Evolutionary conservation across 352 stramenopile genomes (phyloP).

Genomic region (Lagenidium giganteum): DNA sequence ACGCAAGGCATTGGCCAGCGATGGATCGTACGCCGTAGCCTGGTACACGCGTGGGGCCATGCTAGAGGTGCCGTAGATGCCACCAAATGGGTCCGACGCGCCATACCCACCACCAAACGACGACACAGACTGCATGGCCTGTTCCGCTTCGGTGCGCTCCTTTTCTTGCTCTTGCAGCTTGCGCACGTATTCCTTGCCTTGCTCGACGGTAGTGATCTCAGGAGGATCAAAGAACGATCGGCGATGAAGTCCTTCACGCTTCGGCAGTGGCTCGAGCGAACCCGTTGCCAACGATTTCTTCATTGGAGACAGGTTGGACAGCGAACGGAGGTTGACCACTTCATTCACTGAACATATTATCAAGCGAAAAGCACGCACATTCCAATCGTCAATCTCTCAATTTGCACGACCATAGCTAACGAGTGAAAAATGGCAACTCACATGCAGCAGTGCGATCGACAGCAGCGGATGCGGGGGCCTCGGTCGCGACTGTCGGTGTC

Average conservation of each 20-base stretch:
- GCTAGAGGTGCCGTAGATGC: constrained; percentile 64
- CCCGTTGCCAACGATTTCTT: constrained; percentile 26
- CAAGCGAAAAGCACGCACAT: no score
- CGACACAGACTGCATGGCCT: constrained; percentile 37
- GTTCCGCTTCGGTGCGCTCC: constrained; percentile 38
- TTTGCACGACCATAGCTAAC: no score
- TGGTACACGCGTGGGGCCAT: constrained; percentile 79
- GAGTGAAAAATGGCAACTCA: no score
- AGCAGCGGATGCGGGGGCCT: no score
- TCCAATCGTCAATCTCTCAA: no score
- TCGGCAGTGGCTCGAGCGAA: constrained; percentile 1
- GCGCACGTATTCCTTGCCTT: constrained; percentile 69
- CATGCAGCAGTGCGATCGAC: no score
- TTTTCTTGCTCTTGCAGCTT: constrained; percentile 51
- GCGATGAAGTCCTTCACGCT: no score
- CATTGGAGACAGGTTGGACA: constrained; percentile 39
- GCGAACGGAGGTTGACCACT: constrained; percentile 49
- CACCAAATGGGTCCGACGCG: constrained; percentile 47
- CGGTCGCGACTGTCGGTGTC: no score
- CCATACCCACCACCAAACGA: constrained; percentile 9
- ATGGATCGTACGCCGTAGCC: constrained; percentile 75
- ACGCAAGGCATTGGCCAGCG: constrained; percentile 43
- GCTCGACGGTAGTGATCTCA: constrained; percentile 59
- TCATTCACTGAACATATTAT: constrained; percentile 56
- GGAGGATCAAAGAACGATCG: constrained; percentile 76